These are phyloP conservation scores for Aspergillus piperis DNA, from an alignment of 2,329 filamentous ascomycete genomes.

Conservation along the genomic window DNA sequence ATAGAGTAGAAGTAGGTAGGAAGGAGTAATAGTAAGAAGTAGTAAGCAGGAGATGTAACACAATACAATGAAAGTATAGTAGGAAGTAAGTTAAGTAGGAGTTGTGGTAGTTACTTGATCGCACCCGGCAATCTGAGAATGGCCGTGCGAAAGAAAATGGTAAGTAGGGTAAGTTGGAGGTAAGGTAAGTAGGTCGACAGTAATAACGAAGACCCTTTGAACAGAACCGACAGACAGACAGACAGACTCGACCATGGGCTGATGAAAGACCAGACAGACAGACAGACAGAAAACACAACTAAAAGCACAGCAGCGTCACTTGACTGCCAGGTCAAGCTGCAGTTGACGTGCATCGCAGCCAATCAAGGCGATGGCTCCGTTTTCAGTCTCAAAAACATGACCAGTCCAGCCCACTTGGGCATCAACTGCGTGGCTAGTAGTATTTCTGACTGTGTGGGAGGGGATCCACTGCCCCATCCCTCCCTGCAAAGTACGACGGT, in stretches of 20 bases:
- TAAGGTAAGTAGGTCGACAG: too few relatives aligned
- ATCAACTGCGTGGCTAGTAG: background rate
- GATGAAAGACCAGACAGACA: background rate
- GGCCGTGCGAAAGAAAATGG: too few relatives aligned
- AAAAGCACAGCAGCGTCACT: background rate
- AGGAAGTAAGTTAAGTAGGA: background rate
- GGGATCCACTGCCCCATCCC: too few relatives aligned
- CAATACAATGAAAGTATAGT: background rate
- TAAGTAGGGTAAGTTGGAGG: too few relatives aligned
- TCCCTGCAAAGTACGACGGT: background rate
- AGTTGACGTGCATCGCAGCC: background rate
- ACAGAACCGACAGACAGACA: background rate
- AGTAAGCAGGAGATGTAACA: background rate
- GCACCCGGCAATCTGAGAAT: background rate
- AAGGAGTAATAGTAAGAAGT: background rate
- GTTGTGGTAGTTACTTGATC: background rate
- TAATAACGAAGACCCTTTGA: background rate
- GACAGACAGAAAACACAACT: background rate
- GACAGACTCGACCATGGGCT: background rate
- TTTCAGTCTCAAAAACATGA: background rate
- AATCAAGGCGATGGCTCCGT: background rate
- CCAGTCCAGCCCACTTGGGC: background rate
- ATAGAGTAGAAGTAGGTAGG: background rate
- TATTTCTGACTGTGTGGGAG: too few relatives aligned
- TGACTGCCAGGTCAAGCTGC: conserved; percentile 4